A percentile compares a stretch with the other conserved stretches of the same genome.
Evolutionary conservation across 495 filamentous ascomycete species (phyloP).

Genomic region (Sabuloglossum arenarium): DNA sequence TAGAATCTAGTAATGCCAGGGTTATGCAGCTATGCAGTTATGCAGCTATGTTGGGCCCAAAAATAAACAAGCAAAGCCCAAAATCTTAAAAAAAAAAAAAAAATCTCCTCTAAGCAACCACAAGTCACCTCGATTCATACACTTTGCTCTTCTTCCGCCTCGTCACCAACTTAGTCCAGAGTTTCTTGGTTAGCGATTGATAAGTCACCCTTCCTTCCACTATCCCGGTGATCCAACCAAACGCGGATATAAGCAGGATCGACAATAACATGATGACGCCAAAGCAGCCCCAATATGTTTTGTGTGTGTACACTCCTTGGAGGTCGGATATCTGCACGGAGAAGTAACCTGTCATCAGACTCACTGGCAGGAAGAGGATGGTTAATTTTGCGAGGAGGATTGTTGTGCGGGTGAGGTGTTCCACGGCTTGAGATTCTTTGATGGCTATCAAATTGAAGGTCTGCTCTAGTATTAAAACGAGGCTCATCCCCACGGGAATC

Average conservation of each 20-base stretch:
- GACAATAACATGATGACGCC: conserved; percentile 44
- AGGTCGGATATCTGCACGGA: conserved; percentile 44
- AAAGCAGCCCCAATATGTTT: conserved; percentile 55
- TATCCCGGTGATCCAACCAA: conserved; percentile 10
- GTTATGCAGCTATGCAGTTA: no score
- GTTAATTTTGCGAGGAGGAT: conserved; percentile 68
- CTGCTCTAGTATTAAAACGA: conserved; percentile 21
- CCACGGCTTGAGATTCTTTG: conserved; percentile 60
- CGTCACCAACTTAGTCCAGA: neutral
- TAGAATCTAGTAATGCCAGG: no score
- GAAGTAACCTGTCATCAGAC: conserved; percentile 71
- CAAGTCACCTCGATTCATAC: no score
- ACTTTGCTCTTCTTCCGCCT: neutral
- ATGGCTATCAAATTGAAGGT: conserved; percentile 80
- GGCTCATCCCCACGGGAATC: neutral
- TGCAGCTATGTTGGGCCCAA: no score
- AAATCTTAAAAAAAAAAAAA: no score
- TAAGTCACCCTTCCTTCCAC: conserved; percentile 5
- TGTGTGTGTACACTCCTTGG: conserved; percentile 31
- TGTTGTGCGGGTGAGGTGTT: conserved; percentile 57
- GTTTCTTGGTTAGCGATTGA: neutral
- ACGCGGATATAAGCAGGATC: conserved; percentile 34
- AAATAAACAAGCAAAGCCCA: no score
- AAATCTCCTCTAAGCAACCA: no score
- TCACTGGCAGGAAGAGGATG: conserved; percentile 69